These are phyloP conservation scores for Piromyces sp. DNA, from an alignment of 192 early-diverging fungal species.

Conservation along the genomic window DNA sequence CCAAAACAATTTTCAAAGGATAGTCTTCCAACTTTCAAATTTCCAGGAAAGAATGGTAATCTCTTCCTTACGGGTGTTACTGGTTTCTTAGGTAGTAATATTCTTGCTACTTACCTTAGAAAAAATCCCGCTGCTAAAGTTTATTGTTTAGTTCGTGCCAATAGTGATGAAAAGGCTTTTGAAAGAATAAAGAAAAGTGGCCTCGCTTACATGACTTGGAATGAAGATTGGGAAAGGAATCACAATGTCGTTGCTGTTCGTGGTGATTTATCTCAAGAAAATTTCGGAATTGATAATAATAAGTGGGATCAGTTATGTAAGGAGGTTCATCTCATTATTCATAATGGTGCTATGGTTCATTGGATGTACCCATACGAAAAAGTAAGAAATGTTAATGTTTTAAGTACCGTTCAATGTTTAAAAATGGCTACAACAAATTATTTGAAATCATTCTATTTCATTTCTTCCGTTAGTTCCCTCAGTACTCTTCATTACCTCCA, in stretches of 20 bases:
- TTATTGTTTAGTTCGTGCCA: conserved; percentile 73
- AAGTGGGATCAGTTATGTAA: conserved; percentile 51
- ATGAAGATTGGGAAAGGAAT: conserved; percentile 36
- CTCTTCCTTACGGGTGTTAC: not conserved
- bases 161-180: conserved; percentile 30
- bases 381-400: conserved; percentile 77
- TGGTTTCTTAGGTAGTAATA: conserved; percentile 93
- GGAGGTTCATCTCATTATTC: conserved; percentile 64
- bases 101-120: conserved; percentile 52
- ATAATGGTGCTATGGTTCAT: conserved; percentile 96
- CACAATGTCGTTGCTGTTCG: conserved; percentile 49
- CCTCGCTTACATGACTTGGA: conserved; percentile 65
- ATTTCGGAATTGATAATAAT: conserved; percentile 49
- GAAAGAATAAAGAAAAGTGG: conserved; percentile 57
- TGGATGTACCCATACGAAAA: conserved; percentile 98
- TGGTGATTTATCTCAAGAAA: conserved; percentile 67
- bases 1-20: not conserved
- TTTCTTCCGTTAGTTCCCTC: conserved; percentile 86
- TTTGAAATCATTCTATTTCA: conserved; percentile 76
- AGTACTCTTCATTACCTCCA: conserved; percentile 74
- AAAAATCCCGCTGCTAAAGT: conserved; percentile 41
- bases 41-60: conserved; percentile 7
- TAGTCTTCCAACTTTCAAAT: conserved; percentile 3
- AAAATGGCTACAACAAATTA: conserved; percentile 43
- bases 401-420: conserved; percentile 68